A percentile compares a stretch with the other conserved stretches of the same genome.
Evolutionary conservation across 306 rosid species (phyloP).

Genomic region (Benincasa hispida): DNA sequence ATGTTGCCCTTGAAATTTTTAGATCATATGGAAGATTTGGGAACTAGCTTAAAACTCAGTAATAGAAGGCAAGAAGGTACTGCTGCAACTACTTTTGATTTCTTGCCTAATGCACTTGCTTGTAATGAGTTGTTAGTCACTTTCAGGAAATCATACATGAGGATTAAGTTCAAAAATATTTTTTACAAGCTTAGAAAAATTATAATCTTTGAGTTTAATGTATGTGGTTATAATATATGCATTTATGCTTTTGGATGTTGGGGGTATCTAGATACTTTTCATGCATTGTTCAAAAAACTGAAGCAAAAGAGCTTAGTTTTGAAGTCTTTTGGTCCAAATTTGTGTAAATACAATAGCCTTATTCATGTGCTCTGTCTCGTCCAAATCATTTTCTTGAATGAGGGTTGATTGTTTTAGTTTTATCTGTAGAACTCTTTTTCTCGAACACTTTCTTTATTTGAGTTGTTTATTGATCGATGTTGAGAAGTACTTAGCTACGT

Average conservation of each 20-base stretch:
- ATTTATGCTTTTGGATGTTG: slow-evolving; percentile 79
- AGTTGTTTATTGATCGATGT: no score
- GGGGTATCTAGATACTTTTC: slow-evolving; percentile 59
- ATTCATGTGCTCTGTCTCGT: slow-evolving; percentile 55
- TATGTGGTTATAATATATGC: slow-evolving; percentile 52
- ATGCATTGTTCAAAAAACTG: slow-evolving; percentile 54
- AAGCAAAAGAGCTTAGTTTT: slow-evolving; percentile 25
- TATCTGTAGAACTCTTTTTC: no score
- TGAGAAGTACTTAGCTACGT: no score
- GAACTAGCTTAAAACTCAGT: slow-evolving; percentile 15
- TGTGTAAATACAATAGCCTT: slow-evolving; percentile 67
- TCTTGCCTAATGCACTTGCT: slow-evolving; percentile 19
- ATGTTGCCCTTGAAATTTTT: slow-evolving; percentile 38
- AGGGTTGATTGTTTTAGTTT: no score
- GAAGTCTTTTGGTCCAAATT: slow-evolving; percentile 42
- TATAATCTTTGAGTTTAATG: slow-evolving; percentile 31
- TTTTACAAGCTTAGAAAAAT: slow-evolving; percentile 38
- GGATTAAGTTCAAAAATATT: slow-evolving; percentile 37
- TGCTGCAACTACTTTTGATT: background rate
- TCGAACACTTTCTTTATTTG: no score
- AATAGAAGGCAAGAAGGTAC: background rate
- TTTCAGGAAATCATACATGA: slow-evolving; percentile 53
- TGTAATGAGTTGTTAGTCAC: slow-evolving; percentile 52
- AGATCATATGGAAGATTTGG: slow-evolving; percentile 35
- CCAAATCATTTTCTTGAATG: no score